phyloP scores from a whole-genome alignment of 2,329 filamentous ascomycete genomes.

The Pseudogymnoascus sp. region DNA sequence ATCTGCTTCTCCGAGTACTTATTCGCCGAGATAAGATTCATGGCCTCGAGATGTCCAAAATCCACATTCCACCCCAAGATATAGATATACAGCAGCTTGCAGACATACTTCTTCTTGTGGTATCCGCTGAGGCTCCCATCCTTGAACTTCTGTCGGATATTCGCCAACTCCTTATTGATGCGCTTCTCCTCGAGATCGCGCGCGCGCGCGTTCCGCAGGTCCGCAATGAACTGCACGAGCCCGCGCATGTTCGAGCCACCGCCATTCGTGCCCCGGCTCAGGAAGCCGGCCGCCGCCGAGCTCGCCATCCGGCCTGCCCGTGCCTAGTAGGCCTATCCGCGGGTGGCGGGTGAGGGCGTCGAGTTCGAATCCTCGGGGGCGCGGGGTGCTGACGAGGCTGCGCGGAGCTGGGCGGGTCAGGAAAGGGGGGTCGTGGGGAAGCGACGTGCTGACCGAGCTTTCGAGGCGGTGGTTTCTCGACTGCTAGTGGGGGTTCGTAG shows the following conservation, averaged over 20 bases:
- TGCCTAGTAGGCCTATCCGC: not conserved
- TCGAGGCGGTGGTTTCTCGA: not conserved
- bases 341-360: not conserved
- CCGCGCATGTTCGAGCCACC: constrained; percentile 68
- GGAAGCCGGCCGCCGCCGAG: constrained; percentile 44
- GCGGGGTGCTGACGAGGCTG: not conserved
- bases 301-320: constrained; percentile 22
- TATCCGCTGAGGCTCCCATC: constrained; percentile 90
- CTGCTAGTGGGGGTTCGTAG: not conserved
- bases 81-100: constrained; percentile 94
- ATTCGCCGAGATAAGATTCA: constrained; percentile 91
- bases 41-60: constrained; percentile 95
- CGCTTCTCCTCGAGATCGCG: constrained; percentile 96
- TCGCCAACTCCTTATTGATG: constrained; percentile 98
- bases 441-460: not conserved
- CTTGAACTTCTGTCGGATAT: constrained; percentile 58
- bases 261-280: constrained; percentile 54
- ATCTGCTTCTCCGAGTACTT: constrained; percentile 99
- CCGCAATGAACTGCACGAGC: constrained; percentile 96
- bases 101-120: constrained; percentile 99
- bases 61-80: constrained; percentile 99
- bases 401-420: not conserved
- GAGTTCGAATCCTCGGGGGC: not conserved
- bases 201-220: constrained; percentile 87
- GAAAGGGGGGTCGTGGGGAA: not conserved